phyloP scores from a whole-genome alignment of 2,329 filamentous ascomycete genomes.

The Ambrosiella xylebori region DNA sequence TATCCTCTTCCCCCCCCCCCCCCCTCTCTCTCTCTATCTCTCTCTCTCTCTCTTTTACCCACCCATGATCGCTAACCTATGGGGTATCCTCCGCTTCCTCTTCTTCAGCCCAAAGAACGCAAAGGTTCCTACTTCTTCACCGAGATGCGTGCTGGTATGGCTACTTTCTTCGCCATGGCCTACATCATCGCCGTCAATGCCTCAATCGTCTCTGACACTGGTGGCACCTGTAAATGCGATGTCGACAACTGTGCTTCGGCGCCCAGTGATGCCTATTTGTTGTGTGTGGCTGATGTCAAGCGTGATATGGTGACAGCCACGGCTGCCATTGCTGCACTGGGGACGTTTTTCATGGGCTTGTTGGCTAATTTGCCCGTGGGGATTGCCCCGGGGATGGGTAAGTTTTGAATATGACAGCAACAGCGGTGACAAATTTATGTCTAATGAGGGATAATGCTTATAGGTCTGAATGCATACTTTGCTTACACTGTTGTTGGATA shows the following conservation, averaged over 20 bases:
- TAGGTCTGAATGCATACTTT: slow-evolving; percentile 67
- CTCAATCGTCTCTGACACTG: slow-evolving; percentile 41
- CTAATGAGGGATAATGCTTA: neutral
- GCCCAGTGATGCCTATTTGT: slow-evolving; percentile 31
- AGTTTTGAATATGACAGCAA: slow-evolving; percentile 7
- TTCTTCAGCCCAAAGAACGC: slow-evolving; percentile 43
- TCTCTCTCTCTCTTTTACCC: neutral
- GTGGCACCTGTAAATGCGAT: slow-evolving; percentile 58
- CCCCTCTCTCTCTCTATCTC: neutral
- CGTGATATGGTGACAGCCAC: slow-evolving; percentile 73
- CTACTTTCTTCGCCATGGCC: slow-evolving; percentile 54
- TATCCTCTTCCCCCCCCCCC: neutral
- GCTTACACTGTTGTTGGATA: slow-evolving; percentile 59
- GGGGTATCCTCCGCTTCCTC: neutral
- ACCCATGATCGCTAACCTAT: neutral
- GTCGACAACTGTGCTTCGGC: slow-evolving; percentile 10
- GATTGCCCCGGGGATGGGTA: slow-evolving; percentile 26
- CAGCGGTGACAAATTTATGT: too few species aligned
- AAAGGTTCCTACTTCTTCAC: slow-evolving; percentile 66
- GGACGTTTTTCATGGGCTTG: slow-evolving; percentile 69
- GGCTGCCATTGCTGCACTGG: slow-evolving; percentile 62
- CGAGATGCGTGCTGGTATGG: slow-evolving; percentile 66
- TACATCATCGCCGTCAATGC: slow-evolving; percentile 38
- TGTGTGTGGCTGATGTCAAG: slow-evolving; percentile 49
- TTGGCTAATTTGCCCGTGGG: slow-evolving; percentile 52